phyloP scores from a whole-genome alignment of 306 rosid genomes.

The Dalbergia cochinchinensis region DNA sequence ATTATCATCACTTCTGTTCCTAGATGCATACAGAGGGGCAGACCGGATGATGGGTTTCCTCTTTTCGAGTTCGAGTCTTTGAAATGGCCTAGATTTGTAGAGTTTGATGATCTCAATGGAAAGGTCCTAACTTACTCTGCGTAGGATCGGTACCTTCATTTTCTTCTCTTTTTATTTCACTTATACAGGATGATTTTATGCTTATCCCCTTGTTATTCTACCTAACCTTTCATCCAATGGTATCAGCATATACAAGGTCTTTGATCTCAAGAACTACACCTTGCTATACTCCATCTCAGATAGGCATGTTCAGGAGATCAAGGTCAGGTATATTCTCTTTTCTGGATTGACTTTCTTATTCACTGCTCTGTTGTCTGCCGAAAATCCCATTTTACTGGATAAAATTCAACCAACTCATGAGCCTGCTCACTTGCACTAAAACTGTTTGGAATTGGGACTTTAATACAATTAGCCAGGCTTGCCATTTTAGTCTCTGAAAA shows the following conservation, averaged over 20 bases:
- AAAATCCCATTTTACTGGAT: slow-evolving; percentile 1
- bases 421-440: slow-evolving; percentile 5
- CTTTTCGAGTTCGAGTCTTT: slow-evolving; percentile 90
- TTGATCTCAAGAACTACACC: slow-evolving; percentile 88
- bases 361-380: neutral
- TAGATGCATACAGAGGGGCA: slow-evolving; percentile 87
- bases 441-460: neutral
- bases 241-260: slow-evolving; percentile 90
- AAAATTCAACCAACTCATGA: neutral
- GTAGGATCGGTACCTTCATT: slow-evolving; percentile 66
- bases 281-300: slow-evolving; percentile 91
- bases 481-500: neutral
- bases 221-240: slow-evolving; percentile 42
- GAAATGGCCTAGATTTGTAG: slow-evolving; percentile 98
- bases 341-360: slow-evolving; percentile 19
- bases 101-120: slow-evolving; percentile 95
- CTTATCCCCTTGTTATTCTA: slow-evolving; percentile 9
- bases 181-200: neutral
- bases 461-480: neutral
- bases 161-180: slow-evolving; percentile 26
- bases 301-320: slow-evolving; percentile 87
- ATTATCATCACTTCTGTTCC: slow-evolving; percentile 17
- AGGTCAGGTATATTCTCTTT: slow-evolving; percentile 68
- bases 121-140: slow-evolving; percentile 94
- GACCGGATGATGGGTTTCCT: slow-evolving; percentile 93